These are phyloP conservation scores for Colletotrichum sp. DNA, from an alignment of 2,329 filamentous ascomycete genomes.

Conservation along the genomic window DNA sequence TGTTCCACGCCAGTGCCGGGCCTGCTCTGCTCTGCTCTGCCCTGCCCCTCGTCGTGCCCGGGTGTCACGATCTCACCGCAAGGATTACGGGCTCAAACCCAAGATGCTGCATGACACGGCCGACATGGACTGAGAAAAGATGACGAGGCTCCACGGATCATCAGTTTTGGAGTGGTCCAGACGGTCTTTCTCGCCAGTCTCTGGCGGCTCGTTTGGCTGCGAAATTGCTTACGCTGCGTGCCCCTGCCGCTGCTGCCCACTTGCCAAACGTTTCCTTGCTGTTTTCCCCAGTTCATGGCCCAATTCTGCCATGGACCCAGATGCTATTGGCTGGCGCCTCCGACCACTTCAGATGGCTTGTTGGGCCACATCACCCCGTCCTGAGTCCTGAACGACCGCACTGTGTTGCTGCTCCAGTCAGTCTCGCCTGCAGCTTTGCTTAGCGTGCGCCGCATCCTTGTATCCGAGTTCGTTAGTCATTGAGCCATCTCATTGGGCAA, in stretches of 20 bases:
- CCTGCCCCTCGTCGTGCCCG: background rate
- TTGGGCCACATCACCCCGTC: background rate
- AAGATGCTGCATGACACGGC: background rate
- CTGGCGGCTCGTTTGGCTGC: background rate
- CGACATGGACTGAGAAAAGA: background rate
- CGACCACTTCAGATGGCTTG: slow-evolving; percentile 3
- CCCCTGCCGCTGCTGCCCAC: background rate
- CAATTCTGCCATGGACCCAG: slow-evolving; percentile 8
- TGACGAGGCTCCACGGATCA: slow-evolving; percentile 6
- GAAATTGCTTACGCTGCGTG: background rate
- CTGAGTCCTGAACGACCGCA: background rate
- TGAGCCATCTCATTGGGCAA: background rate
- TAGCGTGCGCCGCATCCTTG: slow-evolving; percentile 17
- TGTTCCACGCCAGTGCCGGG: background rate
- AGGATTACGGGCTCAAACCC: background rate
- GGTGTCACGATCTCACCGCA: background rate
- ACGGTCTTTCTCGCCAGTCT: background rate
- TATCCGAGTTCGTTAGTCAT: slow-evolving; percentile 17
- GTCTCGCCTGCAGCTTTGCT: background rate
- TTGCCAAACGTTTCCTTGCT: background rate
- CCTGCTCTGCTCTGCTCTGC: background rate
- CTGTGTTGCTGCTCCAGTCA: background rate
- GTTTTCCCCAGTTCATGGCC: slow-evolving; percentile 9
- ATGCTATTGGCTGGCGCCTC: slow-evolving; percentile 15
- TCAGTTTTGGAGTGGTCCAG: slow-evolving; percentile 13